Percentiles rank a stretch among this genome's conserved stretches.
Conservation (phyloP, 2,329 filamentous ascomycete genomes). For the Biscogniauxia sp. region DNA sequence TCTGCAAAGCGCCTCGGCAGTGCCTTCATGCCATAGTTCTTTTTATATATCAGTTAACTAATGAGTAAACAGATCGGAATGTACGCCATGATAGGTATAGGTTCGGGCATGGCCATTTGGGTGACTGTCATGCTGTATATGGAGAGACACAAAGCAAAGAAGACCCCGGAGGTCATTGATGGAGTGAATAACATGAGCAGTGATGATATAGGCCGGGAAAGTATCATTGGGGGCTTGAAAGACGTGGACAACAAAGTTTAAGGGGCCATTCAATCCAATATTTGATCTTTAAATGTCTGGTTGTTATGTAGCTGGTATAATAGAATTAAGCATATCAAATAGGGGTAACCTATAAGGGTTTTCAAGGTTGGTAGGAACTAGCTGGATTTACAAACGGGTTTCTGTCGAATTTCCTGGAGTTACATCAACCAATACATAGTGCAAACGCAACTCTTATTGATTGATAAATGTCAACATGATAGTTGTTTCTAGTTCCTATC, state of each 20-base stretch:
- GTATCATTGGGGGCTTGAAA: too few relatives aligned
- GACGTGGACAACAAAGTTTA: conserved; percentile 3
- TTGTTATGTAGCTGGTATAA: too few relatives aligned
- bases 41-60: neutral
- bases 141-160: conserved; percentile 3
- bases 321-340: too few relatives aligned
- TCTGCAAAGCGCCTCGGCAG: neutral
- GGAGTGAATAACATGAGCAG: neutral
- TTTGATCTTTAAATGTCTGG: too few relatives aligned
- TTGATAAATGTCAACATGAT: too few relatives aligned
- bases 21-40: neutral
- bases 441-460: too few relatives aligned
- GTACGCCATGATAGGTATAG: conserved; percentile 5
- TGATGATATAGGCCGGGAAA: neutral
- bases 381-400: too few relatives aligned
- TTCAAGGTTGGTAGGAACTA: too few relatives aligned
- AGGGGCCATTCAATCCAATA: neutral
- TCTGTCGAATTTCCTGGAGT: too few relatives aligned
- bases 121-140: conserved; percentile 7
- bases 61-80: conserved; percentile 4
- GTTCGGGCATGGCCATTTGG: conserved; percentile 4
- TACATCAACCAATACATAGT: too few relatives aligned
- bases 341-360: too few relatives aligned
- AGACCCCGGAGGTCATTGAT: conserved; percentile 3
- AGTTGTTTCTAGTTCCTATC: too few relatives aligned